These are phyloP conservation scores for Pisolithus orientalis DNA, from an alignment of 768 basidiomycete genomes.

Conservation along the genomic window DNA sequence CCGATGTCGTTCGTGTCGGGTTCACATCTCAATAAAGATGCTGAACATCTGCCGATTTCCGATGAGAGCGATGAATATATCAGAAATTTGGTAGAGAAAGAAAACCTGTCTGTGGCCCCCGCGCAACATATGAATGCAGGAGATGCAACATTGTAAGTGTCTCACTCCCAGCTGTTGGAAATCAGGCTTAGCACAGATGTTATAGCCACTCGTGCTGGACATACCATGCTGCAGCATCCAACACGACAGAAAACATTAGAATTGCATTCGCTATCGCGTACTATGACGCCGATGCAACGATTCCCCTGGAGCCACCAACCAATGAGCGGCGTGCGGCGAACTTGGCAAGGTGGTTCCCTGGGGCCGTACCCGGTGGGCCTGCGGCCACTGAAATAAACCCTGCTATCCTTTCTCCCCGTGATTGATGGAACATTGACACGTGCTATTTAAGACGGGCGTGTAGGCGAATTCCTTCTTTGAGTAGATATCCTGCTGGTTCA, in stretches of 20 bases:
- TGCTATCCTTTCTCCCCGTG: background rate
- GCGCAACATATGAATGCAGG: constrained; percentile 4
- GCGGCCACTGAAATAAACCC: constrained; percentile 3
- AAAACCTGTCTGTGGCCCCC: constrained; percentile 1
- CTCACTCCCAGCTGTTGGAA: no score
- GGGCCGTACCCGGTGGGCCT: background rate
- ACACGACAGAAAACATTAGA: background rate
- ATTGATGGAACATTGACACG: background rate
- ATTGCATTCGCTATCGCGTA: constrained; percentile 1
- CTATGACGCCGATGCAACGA: constrained; percentile 1
- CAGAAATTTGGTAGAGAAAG: background rate
- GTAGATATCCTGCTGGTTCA: background rate
- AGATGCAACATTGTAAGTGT: constrained; percentile 4
- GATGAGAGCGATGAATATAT: constrained; percentile 1
- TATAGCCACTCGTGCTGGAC: constrained; percentile 6
- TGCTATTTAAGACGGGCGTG: background rate
- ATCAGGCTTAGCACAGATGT: background rate
- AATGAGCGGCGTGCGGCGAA: constrained; percentile 3
- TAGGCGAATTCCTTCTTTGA: no score
- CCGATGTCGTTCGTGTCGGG: constrained; percentile 6
- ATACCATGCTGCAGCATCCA: constrained; percentile 3
- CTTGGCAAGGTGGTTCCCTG: constrained; percentile 6
- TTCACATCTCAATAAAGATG: background rate
- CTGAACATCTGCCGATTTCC: constrained; percentile 3
- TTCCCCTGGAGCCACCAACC: background rate